Base-by-base conservation (phyloP, 2,329 filamentous ascomycete species). In the Colletotrichum kahawae region DNA sequence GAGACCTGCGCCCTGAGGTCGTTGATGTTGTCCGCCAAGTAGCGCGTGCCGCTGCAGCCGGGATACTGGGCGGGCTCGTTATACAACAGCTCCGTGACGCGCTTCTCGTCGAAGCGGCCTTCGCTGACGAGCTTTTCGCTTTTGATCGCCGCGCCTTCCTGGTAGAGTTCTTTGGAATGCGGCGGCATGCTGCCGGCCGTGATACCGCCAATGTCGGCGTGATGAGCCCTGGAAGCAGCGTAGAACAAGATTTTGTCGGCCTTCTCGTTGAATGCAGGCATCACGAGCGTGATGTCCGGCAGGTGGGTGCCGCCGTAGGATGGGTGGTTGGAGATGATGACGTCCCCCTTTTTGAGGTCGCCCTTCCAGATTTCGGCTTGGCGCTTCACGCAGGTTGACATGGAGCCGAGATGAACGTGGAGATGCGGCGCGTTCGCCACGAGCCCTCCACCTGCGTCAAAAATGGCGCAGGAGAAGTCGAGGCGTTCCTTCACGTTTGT, bases 151-250 rank as follows among this genome's bases (percentile, higher is more conserved):
- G 91, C 91, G 4, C 91, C 91, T 82, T 93, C 91, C 80, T 92
- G 90, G 79, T 85, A 92, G 9, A 92, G 83, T 78, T 92, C 91
- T 38, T 90, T 88, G 0, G 92, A 94, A 77, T 94, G 91, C 7
- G 94, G 93, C 1, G 94, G 94, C 94, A 96, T 96, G 3, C 92
- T 95, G 0, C 94, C 94, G 0, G 94, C 94, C 1, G 95, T 88
- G 62, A 95, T 95, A 10, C 94, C 94, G 14, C 94, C 94, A 78
- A 96, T 96, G 79, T 96, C 94, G n/a, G 94, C 94, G 79, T 96
- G 94, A 79, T 96, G 94, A 0, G 94, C 94, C 70, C 94, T 90
- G 4, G 93, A 95, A 0, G 94, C 94, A 2, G 95, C 94, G 78
- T 95, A 96, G 83, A 96, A 96, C 66, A 95, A 90, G 68, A 96